Percentiles rank a stretch among this genome's conserved stretches.
phyloP scores from a whole-genome alignment of 805 yeast species.

The Ogataea trehaloabstinens region DNA sequence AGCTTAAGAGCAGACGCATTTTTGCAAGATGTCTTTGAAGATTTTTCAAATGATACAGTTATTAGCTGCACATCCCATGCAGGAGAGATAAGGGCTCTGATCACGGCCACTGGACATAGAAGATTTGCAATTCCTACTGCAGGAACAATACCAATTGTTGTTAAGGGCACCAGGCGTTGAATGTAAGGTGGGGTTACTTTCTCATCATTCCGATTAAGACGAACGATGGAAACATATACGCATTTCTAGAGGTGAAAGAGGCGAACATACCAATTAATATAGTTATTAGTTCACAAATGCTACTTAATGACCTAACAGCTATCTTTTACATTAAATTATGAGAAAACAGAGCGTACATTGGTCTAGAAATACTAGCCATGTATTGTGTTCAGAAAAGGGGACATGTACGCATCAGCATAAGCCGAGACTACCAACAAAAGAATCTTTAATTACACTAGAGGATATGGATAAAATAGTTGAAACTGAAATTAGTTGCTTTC shows the following conservation, averaged over 20 bases:
- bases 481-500: constrained; percentile 8
- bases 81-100: constrained; percentile 53
- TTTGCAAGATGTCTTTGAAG: constrained; percentile 41
- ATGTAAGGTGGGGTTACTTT: not conserved
- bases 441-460: no score
- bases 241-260: no score
- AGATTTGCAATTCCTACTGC: constrained; percentile 61
- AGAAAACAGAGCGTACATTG: no score
- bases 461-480: no score
- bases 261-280: no score
- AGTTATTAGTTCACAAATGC: no score
- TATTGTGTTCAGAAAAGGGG: no score
- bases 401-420: no score
- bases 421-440: no score
- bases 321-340: no score
- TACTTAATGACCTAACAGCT: no score
- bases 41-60: constrained; percentile 29
- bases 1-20: constrained; percentile 46
- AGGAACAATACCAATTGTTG: constrained; percentile 60
- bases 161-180: constrained; percentile 38
- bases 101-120: constrained; percentile 54
- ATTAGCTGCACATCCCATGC: constrained; percentile 59
- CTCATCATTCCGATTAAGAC: not conserved
- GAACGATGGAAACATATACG: not conserved
- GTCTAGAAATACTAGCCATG: no score